Evolutionary conservation across 129 eudicot species (phyloP).

Genomic region (Saposhnikovia divaricata): DNA sequence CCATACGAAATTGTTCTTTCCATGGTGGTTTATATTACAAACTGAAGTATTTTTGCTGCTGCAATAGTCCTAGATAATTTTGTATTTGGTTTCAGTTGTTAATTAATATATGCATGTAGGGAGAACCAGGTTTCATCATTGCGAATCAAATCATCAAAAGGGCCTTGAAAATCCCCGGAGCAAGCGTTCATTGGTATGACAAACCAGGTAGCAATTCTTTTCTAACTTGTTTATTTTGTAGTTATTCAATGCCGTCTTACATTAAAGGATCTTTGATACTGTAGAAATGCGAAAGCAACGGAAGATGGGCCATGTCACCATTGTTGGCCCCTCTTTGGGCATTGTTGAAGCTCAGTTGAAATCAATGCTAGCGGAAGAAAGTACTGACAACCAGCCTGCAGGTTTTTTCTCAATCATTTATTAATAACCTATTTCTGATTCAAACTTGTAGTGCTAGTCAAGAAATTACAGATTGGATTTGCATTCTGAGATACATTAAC

Average conservation of each 20-base stretch:
- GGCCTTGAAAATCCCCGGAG: constrained; percentile 70
- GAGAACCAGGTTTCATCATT: constrained; percentile 72
- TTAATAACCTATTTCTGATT: background rate
- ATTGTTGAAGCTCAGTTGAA: constrained; percentile 61
- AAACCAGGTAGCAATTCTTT: constrained; percentile 66
- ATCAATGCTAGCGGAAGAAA: constrained; percentile 53
- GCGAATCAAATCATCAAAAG: constrained; percentile 64
- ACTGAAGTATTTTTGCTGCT: background rate
- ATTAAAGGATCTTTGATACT: constrained; percentile 10
- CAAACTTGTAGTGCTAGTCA: background rate
- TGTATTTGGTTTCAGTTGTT: background rate
- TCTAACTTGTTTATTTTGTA: background rate
- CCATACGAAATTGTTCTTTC: background rate
- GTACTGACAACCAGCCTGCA: constrained; percentile 27
- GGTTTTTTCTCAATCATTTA: constrained; percentile 25
- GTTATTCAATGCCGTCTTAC: background rate
- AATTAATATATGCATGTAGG: constrained; percentile 31
- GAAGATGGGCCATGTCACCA: constrained; percentile 94
- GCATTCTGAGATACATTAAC: background rate
- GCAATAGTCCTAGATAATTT: background rate
- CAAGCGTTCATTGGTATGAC: constrained; percentile 89
- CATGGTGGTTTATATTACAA: background rate
- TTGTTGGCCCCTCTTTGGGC: constrained; percentile 76
- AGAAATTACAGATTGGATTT: background rate
- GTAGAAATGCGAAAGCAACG: constrained; percentile 90